A percentile compares a stretch with the other conserved stretches of the same genome.
phyloP scores from a whole-genome alignment of 805 yeast species.

The Saturnispora mendoncae region DNA sequence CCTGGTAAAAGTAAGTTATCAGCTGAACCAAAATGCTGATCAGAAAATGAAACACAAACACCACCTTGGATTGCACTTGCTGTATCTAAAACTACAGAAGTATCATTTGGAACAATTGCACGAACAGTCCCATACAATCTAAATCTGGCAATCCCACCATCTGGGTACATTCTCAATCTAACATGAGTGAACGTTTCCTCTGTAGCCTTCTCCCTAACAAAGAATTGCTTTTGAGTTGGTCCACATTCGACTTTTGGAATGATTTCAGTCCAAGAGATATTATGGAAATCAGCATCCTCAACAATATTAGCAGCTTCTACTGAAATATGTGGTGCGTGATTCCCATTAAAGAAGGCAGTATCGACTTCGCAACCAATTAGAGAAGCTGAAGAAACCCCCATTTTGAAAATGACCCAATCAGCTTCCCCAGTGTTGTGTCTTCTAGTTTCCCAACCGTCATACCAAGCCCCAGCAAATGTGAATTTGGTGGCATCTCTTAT shows the following conservation, averaged over 20 bases:
- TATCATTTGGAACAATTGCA: constrained; percentile 53
- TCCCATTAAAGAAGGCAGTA: constrained; percentile 90
- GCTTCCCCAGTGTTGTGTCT: constrained; percentile 79
- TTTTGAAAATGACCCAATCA: constrained; percentile 78
- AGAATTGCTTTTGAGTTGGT: constrained; percentile 80
- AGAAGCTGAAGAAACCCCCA: constrained; percentile 78
- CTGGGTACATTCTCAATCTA: constrained; percentile 88
- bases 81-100: constrained; percentile 46
- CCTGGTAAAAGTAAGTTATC: constrained; percentile 88
- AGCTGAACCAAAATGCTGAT: constrained; percentile 91
- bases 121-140: constrained; percentile 77
- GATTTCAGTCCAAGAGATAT: constrained; percentile 58
- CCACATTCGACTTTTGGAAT: constrained; percentile 75
- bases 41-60: constrained; percentile 72
- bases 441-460: constrained; percentile 98
- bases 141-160: constrained; percentile 96
- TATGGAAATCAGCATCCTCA: constrained; percentile 28
- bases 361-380: constrained; percentile 82
- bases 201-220: constrained; percentile 55
- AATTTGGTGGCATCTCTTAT: constrained; percentile 74
- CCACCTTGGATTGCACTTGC: constrained; percentile 87
- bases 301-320: constrained; percentile 57
- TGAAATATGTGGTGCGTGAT: constrained; percentile 84
- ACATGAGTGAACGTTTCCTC: constrained; percentile 62
- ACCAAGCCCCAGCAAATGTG: constrained; percentile 89